Conservation (phyloP, 352 stramenopile genomes). For the Pythium insidiosum region DNA sequence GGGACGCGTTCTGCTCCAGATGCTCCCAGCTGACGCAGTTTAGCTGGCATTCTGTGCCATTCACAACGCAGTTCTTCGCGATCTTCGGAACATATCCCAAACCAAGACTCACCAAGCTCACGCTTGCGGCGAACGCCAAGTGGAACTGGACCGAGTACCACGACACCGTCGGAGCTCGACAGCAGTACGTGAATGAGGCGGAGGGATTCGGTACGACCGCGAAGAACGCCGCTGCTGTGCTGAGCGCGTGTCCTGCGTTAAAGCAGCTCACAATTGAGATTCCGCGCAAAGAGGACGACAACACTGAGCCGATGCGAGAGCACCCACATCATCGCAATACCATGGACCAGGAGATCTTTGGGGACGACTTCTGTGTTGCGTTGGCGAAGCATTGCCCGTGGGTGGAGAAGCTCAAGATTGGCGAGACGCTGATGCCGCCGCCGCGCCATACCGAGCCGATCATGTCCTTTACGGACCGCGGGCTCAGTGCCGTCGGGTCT, state of each 20-base stretch:
- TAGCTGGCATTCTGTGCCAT: constrained; percentile 9
- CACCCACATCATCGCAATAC: no score
- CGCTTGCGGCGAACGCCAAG: constrained; percentile 7
- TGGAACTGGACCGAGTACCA: constrained; percentile 12
- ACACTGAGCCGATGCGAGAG: no score
- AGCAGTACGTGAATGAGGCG: neutral
- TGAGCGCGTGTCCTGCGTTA: constrained; percentile 7
- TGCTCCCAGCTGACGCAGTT: constrained; percentile 8
- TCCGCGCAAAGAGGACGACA: no score
- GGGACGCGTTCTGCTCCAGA: no score
- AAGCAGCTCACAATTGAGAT: constrained; percentile 3
- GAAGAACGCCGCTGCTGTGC: neutral
- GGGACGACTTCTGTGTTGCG: constrained; percentile 8
- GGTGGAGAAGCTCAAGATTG: constrained; percentile 12
- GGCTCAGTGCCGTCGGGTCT: constrained; percentile 4
- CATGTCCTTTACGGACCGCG: constrained; percentile 11
- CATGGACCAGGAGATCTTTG: constrained; percentile 17
- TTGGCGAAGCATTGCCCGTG: constrained; percentile 2
- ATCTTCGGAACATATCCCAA: constrained; percentile 10
- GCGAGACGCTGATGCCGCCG: no score
- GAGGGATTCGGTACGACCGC: constrained; percentile 3
- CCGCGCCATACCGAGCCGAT: constrained; percentile 1
- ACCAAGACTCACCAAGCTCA: constrained; percentile 3
- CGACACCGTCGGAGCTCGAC: neutral
- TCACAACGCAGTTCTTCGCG: constrained; percentile 11